Base-by-base conservation (phyloP, 768 basidiomycete species). In the Kwoniella bestiolae region DNA sequence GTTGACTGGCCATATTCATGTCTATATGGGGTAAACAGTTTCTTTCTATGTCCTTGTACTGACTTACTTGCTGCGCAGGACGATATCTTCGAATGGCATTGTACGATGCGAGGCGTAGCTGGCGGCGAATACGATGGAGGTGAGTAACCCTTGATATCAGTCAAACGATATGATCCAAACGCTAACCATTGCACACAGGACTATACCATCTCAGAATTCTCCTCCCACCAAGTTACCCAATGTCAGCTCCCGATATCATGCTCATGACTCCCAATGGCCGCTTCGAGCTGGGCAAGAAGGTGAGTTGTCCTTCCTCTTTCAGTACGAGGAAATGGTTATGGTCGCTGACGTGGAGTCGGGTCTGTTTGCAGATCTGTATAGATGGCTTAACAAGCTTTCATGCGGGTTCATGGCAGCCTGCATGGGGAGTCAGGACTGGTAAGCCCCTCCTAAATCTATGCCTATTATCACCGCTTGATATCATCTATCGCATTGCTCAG, bases 211-310 rank as follows among this genome's bases (percentile, higher is more conserved):
- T 96, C 80, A 88, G 94, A 62, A 90, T 95, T 74, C 82, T 91
- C 28, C 83, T 96, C 7, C 94, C 94, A 12, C 89, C 93, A 58
- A 91, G 93, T 83, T 97, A 98, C 80, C 95, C 95, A 32, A 96
- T 98, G 83, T 88, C 92, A 67, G 93, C 95, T 32, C 95, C 95
- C 25, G 92, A 94, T 52, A 88, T 97, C 77, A 91, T 94, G 88
- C 87, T 97, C 84, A 87, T 97, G 50, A 98, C 94, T 12, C 95
- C 95, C 5, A 95, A 90, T 69, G 95, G 95, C n/a, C 87, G 95
- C 50, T 98, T 97, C 74, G 94, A 97, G 82, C 85, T 94, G 49
- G 93, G 94, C 77, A 92, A 93, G 57, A 95, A 95, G 89, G 94
- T 91, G 74, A 64, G 85, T 67, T 29, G 12, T 11, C 38, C 38